Evolutionary conservation across 1,284 basidiomycete genomes (phyloP), one percentile per base, ranked within the genome.

Genomic region (Fomitopsis pinicola): DNA sequence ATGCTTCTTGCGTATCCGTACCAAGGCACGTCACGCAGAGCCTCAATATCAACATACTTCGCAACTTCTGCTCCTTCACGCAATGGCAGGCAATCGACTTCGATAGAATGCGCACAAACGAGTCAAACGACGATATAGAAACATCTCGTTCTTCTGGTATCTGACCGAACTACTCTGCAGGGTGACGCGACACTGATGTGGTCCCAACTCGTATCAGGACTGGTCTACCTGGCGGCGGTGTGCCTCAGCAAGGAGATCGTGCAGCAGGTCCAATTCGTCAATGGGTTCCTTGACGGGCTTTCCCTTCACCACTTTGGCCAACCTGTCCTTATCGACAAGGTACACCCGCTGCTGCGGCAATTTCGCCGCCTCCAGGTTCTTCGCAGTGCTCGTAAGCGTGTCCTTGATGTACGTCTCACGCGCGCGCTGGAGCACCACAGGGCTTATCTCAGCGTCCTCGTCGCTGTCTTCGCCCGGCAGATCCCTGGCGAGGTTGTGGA

Each of bases 381-480:
- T 12, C 1, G 40, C 28, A 26, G 55, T 35, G 42, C 50, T 55
- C 33, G 19, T 42, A 8, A 33, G 40, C 6, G 58, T 59, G 42
- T 59, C 52, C 38, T 19, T 17, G 58, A 59, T 33, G 19, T 59
- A 59, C 26, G 2, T 4, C 58, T 54, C 42, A 26, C 58, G 58
- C 10, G 58, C 58, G 12, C 52, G 33, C 30, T 3, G 40, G 22
- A 44, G 19, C n/a, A 10, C 9, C 26, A 9, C 14, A 5, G 48
- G 19, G 14, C 14, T 15, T 1, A 14, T 45, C 17, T 14, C 9
- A 26, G 14, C 38, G 14, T 58, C 44, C n/a, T 28, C 38, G 14
- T 55, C 50, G 22, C 38, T 45, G 14, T 59, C 48, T 6, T 42
- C 36, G 28, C 22, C 42, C n/a, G 38, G 19, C 40, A 59, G 22